Evolutionary conservation across 2,329 filamentous ascomycete genomes (phyloP), one percentile per base, ranked within the genome.

Genomic region (Trichoderma simmonsii): DNA sequence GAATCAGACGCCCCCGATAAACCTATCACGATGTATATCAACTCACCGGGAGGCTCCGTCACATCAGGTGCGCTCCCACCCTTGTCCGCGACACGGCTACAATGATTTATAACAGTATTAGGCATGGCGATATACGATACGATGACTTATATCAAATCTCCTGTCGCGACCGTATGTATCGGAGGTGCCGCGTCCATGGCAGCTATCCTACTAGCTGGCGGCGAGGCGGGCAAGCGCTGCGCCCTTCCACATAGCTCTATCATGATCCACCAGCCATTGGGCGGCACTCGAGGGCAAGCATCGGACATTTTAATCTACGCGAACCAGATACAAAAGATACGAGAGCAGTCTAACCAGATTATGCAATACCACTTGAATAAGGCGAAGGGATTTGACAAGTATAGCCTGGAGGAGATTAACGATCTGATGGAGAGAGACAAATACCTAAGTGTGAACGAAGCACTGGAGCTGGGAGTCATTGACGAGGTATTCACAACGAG

Each of bases 101-200:
- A 11, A 21, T 34, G 39, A 39, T 57, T 66, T 9, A 62, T 43
- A 59, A 12, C 30, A 73, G 51, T 12, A 7, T 11, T 73, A 81
- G 90, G 90, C 18, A 86, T 92, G 73, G 95, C 96, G 30, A 98
- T 99, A 78, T 99, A 99, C 86, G 96, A 99, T 81, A 99, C 96
- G 14, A 98, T 99, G 95, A 91, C 92, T 77, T 99, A 99, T 82
- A 98, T 99, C 80, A 91, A 92, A 73, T 93, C 93, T 3, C 94
- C 95, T 1, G 94, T 99, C 0, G 95, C 92, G 57, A 99, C 96
- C 0, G 96, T 99, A 34, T 98, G 96, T 79, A 89, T 99, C 57
- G 96, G 96, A 8, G 93, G 97, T 78, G 96, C 97, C 0, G 95
- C 96, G 1, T 96, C 92, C 3, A 99, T 99, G 96, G 96, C 95